Evolutionary conservation across 1,284 basidiomycete species (phyloP).

Genomic region (Filobasidium uniguttulatum): DNA sequence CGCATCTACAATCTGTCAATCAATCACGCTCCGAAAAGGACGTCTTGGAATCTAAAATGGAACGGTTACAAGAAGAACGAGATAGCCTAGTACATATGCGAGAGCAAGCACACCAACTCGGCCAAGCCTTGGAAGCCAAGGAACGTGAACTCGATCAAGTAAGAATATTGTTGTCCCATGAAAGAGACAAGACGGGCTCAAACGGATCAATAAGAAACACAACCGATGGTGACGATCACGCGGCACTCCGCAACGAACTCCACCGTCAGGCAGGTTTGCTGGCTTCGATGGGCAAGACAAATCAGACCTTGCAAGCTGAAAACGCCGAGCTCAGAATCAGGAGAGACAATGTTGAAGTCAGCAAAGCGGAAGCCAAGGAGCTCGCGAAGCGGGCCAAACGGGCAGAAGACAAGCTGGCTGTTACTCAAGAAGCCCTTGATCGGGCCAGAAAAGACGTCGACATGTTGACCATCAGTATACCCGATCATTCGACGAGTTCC

Average conservation of each 20-base stretch:
- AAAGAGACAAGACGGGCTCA: neutral
- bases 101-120: conserved; percentile 23
- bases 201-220: neutral
- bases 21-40: conserved; percentile 16
- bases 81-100: conserved; percentile 23
- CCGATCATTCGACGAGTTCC: no score
- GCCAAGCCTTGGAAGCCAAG: conserved; percentile 30
- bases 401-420: conserved; percentile 24
- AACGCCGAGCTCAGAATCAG: conserved; percentile 25
- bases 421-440: conserved; percentile 27
- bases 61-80: conserved; percentile 22
- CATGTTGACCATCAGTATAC: conserved; percentile 29
- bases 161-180: conserved; percentile 17
- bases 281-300: conserved; percentile 21
- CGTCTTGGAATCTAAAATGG: conserved; percentile 18
- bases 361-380: conserved; percentile 21
- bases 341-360: conserved; percentile 27
- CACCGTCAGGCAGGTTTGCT: conserved; percentile 25
- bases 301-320: conserved; percentile 25
- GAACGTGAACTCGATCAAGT: conserved; percentile 25
- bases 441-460: conserved; percentile 32
- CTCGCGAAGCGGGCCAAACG: conserved; percentile 21
- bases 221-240: conserved; percentile 16
- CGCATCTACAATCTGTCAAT: neutral
- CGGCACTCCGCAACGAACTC: conserved; percentile 9